These are phyloP conservation scores for Populus deltoides DNA, from an alignment of 345 rosid species.

Conservation along the genomic window DNA sequence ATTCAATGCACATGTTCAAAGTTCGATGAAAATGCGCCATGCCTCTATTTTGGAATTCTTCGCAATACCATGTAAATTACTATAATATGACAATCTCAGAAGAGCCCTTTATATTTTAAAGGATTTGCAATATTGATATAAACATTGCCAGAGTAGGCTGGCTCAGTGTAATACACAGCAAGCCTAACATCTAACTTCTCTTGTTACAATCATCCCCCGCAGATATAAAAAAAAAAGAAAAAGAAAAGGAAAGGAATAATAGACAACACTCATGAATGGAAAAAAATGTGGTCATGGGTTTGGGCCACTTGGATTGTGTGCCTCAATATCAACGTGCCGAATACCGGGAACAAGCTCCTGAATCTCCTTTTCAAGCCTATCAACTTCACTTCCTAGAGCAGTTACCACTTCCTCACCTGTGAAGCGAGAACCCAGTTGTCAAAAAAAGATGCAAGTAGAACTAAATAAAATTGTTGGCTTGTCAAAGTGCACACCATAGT, in stretches of 20 bases:
- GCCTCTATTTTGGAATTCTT: too few relatives aligned
- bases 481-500: constrained; percentile 53
- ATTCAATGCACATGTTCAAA: too few relatives aligned
- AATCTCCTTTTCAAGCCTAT: constrained; percentile 88
- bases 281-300: constrained; percentile 24
- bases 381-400: constrained; percentile 97
- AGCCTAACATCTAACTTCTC: not conserved
- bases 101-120: not conserved
- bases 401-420: constrained; percentile 98
- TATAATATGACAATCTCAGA: not conserved
- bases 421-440: not conserved
- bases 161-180: not conserved
- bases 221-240: not conserved
- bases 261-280: not conserved
- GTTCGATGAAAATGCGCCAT: too few relatives aligned
- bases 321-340: constrained; percentile 95
- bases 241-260: not conserved
- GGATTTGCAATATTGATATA: not conserved
- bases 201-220: not conserved
- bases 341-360: constrained; percentile 96
- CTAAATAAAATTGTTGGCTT: not conserved
- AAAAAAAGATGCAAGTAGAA: not conserved
- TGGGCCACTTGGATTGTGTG: constrained; percentile 72
- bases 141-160: not conserved
- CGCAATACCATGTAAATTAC: not conserved